Conservation (phyloP, 441 rosid species). For the Pelargonium australe region DNA sequence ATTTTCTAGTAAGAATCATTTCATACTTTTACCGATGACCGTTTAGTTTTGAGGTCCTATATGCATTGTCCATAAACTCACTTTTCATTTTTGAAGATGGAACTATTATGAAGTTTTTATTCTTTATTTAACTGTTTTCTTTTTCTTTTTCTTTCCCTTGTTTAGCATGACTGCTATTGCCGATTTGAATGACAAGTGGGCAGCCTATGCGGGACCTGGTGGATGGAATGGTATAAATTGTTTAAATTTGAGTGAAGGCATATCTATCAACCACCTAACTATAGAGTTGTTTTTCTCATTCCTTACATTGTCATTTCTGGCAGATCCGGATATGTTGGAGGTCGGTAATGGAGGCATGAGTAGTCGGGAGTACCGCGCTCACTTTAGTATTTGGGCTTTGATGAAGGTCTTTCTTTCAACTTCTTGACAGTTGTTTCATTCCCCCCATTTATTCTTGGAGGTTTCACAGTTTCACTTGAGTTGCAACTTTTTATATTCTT, state of each 20-base stretch:
- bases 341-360: constrained; percentile 99
- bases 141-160: constrained; percentile 13
- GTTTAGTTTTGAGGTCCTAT: too few relatives aligned
- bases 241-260: neutral
- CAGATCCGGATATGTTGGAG: constrained; percentile 99
- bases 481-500: neutral
- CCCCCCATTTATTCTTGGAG: constrained; percentile 1
- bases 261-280: neutral
- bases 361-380: constrained; percentile 73
- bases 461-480: neutral
- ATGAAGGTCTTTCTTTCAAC: constrained; percentile 53
- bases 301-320: constrained; percentile 14
- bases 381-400: constrained; percentile 97
- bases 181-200: constrained; percentile 91
- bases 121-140: neutral
- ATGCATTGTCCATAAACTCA: too few relatives aligned
- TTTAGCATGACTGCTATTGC: constrained; percentile 84
- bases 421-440: constrained; percentile 1
- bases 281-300: constrained; percentile 13
- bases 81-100: neutral
- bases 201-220: constrained; percentile 94
- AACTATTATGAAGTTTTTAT: neutral
- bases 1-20: too few relatives aligned
- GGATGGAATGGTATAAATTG: constrained; percentile 87
- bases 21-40: too few relatives aligned